A percentile compares a stretch with the other conserved stretches of the same genome.
Conservation (phyloP, 495 filamentous ascomycete genomes). For the Aspergillus affinis region DNA sequence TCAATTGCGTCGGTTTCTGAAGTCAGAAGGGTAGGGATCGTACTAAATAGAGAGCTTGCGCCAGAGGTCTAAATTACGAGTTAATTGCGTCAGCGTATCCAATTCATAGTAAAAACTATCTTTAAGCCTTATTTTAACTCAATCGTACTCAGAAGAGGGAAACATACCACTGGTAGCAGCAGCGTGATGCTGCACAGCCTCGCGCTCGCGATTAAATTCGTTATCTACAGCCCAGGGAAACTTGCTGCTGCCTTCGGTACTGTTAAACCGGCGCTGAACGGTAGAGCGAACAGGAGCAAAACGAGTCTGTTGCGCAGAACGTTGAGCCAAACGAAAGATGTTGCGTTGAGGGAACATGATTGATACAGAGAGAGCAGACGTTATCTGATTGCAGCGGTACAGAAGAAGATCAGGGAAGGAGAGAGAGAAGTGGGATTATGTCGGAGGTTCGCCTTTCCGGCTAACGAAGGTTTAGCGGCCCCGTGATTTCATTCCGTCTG, state of each 20-base stretch:
- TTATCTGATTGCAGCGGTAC: constrained; percentile 16
- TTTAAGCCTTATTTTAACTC: background rate
- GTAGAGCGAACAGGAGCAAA: constrained; percentile 55
- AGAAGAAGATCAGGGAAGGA: constrained; percentile 11
- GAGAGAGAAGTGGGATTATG: constrained; percentile 23
- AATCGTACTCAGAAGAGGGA: constrained; percentile 6
- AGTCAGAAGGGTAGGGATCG: constrained; percentile 21
- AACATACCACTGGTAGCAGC: constrained; percentile 71
- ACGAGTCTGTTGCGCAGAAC: constrained; percentile 55
- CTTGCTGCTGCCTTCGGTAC: constrained; percentile 44
- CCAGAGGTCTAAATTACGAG: constrained; percentile 73
- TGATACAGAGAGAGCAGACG: constrained; percentile 16
- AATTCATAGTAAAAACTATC: background rate
- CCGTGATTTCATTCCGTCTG: constrained; percentile 38
- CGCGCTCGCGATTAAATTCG: constrained; percentile 82
- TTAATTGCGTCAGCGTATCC: constrained; percentile 35
- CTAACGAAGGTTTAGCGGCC: constrained; percentile 39
- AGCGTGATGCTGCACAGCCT: constrained; percentile 83
- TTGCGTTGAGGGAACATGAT: constrained; percentile 64
- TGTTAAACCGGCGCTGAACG: constrained; percentile 69
- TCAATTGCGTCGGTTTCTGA: constrained; percentile 1
- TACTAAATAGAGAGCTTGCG: constrained; percentile 93
- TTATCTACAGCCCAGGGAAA: constrained; percentile 65
- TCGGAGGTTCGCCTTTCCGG: constrained; percentile 33
- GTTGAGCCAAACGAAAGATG: constrained; percentile 58